Evolutionary conservation across 345 rosid genomes (phyloP), one percentile per base, ranked within the genome.

Genomic region (Melastoma malabathricum): DNA sequence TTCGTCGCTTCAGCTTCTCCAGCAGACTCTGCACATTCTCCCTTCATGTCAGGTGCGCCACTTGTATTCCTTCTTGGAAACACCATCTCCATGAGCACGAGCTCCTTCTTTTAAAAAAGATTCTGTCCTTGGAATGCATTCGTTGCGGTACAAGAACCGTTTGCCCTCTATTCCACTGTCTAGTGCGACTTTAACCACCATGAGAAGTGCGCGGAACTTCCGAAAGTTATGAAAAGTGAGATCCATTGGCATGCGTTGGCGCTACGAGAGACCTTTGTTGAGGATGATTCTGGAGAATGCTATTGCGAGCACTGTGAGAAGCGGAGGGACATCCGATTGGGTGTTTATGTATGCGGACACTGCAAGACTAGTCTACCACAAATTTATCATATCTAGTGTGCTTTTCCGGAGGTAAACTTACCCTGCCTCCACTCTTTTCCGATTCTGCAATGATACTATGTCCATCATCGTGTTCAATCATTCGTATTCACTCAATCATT

Each of bases 201-300:
- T 15, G 23, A 20, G 5, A 10, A 50, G 5, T 50, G 52, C 14
- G n/a, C 34, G 15, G 18, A 0, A 0, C 17, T 3, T 0, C 52
- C 14, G 0, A 18, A 0, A 0, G 31, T 13, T 2, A 0, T 3
- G 10, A 25, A 50, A 0, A 7, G 13, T 0, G 13, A 50, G 39
- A 16, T 15, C 6, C 41, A n/a, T n/a, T 0, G 0, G 5, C 38
- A 0, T 1, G 13, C 39, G 23, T 50, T 50, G 0, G 18, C 17
- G 0, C 53, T n/a, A 16, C 41, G 1, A 38, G 0, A n/a, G 23
- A 22, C 38, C 0, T 50, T 2, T 3, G 2, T 6, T 1, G 53
- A 50, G 31, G 53, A 50, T 1, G 39, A n/a, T 1, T 25, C 6
- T 13, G 18, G 18, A 16, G 3, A 25, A 38, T 25, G 3, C 14